Base-by-base conservation (phyloP, 2,329 filamentous ascomycete genomes). In the Ophiostoma quercus region DNA sequence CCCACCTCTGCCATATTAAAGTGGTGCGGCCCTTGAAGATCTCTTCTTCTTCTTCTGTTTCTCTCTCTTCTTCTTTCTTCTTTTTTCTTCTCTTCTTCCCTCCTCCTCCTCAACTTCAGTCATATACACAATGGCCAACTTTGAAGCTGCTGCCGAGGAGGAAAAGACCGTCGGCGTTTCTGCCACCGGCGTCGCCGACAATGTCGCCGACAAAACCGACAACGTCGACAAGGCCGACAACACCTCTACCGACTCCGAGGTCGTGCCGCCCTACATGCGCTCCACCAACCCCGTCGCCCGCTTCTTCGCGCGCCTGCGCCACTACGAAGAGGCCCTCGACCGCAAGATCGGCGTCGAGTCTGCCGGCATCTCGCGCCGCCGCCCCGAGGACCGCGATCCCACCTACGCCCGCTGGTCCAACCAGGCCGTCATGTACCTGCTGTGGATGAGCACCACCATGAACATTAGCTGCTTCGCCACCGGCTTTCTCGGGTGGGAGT, bases 401-500 rank as follows among this genome's bases (percentile, higher is more conserved):
- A 71, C 74, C n/a, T 79, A 77, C 67, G 74, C 74, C 7, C 77
- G 77, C 62, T 80, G 77, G 77, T 77, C 76, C 25, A 81, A 81
- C 74, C 80, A 80, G 71, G 75, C 81, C 69, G 79, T 79, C 70
- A 85, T 85, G 83, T 83, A 82, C 12, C 75, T 84, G 70, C 77
- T 85, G 70, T 85, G 84, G 84, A 82, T 83, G 25, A 81, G 79
- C 63, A 81, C 79, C 11, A 84, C 82, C 0, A 81, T 84, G 79
- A 84, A 85, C 74, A 79, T 81, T 34, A 81, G 79, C 51, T 85
- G 82, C 74, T 84, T 85, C 70, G 78, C 82, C 2, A 83, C 82
- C 0, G 84, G 84, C 11, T 84, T 85, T 70, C 75, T 85, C 67
- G 83, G 84, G 8, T 80, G 78, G 77, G 79, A 84, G 71, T 79